phyloP scores from a whole-genome alignment of 2,329 filamentous ascomycete species.

The Tolypocladium album region DNA sequence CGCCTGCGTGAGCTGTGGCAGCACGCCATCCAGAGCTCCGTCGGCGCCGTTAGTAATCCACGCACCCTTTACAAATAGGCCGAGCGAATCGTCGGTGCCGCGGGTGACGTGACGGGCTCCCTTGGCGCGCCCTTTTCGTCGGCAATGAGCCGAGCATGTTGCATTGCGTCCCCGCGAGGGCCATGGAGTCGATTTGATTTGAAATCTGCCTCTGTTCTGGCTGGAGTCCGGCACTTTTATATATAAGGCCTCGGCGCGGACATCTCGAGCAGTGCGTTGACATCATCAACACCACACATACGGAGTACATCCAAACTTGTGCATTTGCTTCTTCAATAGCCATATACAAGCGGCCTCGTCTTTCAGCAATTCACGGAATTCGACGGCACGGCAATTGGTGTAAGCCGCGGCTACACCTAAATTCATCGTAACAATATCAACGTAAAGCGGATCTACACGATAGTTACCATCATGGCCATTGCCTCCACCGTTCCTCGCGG shows the following conservation, averaged over 20 bases:
- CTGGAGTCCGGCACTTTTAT: not conserved
- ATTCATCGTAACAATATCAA: not conserved
- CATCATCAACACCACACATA: not conserved
- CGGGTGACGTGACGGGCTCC: constrained; percentile 1
- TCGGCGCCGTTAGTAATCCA: constrained; percentile 2
- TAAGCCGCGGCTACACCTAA: not conserved
- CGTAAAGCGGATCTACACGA: too few species aligned
- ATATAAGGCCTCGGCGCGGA: not conserved
- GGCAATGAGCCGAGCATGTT: not conserved
- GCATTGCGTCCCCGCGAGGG: not conserved
- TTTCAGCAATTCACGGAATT: not conserved
- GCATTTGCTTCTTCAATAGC: not conserved
- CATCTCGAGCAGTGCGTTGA: not conserved
- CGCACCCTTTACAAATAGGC: constrained; percentile 5
- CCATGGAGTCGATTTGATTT: constrained; percentile 10
- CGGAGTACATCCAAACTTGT: too few species aligned
- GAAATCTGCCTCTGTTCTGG: constrained; percentile 9
- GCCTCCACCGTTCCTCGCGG: constrained; percentile 40
- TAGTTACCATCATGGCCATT: constrained; percentile 24
- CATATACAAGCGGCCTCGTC: not conserved
- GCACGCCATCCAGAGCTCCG: too few species aligned
- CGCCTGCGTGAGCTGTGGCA: not conserved
- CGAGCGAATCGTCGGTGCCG: constrained; percentile 4
- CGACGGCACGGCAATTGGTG: not conserved
- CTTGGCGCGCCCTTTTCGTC: not conserved